These are phyloP conservation scores for Rhynchospora tenuis DNA, from an alignment of 176 grass and related monocot species.

Conservation along the genomic window DNA sequence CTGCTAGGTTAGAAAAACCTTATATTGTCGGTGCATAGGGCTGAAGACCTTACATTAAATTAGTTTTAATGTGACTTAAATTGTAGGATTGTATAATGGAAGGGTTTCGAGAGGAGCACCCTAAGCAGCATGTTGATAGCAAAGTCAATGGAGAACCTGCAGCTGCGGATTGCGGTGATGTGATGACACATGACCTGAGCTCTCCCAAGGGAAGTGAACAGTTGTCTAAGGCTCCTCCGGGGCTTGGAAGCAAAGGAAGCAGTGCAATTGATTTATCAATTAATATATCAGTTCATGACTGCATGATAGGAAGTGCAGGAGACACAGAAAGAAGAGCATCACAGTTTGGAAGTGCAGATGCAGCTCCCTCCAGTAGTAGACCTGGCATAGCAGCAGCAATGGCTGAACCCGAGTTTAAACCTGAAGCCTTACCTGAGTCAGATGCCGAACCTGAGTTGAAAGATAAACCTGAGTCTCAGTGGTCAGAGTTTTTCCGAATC, in stretches of 20 bases:
- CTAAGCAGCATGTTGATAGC: not conserved
- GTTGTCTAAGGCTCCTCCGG: not conserved
- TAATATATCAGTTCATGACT: not conserved
- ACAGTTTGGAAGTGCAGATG: not conserved
- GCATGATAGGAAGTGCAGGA: not conserved
- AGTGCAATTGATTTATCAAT: not conserved
- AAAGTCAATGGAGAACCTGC: not conserved
- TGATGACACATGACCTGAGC: not conserved
- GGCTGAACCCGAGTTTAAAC: not conserved
- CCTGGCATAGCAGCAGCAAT: not conserved
- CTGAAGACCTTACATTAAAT: not conserved
- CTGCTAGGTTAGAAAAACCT: not conserved
- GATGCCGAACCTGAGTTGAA: not conserved
- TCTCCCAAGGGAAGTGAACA: not conserved
- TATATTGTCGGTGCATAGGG: not conserved
- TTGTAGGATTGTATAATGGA: not conserved
- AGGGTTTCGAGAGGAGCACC: not conserved
- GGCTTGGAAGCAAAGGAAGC: not conserved
- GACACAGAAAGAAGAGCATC: not conserved
- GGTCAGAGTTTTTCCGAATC: too few relatives aligned
- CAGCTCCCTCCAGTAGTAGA: not conserved
- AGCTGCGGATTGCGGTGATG: not conserved
- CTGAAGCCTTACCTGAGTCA: not conserved
- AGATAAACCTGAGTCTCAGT: too few relatives aligned
- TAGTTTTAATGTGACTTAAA: not conserved